Base-by-base conservation (phyloP, 2,329 filamentous ascomycete species). In the Penicillium digitatum region DNA sequence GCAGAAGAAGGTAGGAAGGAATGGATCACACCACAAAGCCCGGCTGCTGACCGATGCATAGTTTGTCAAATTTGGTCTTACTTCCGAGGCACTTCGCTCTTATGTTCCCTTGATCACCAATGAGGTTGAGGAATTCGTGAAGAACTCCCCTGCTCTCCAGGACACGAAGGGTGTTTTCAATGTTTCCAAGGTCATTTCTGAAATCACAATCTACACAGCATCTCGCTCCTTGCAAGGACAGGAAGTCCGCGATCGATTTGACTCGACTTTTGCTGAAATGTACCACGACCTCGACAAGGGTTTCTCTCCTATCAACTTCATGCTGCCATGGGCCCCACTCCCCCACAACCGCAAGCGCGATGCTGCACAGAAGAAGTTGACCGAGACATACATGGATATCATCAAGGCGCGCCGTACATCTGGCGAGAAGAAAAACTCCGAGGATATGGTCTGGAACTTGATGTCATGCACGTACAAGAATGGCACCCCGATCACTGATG, bases 201-300 rank as follows among this genome's bases (percentile, higher is more conserved):
- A 95, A 71, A 87, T 95, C 63, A 95, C 90, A 53, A 92, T 95
- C 67, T 95, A 92, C 74, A 95, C 90, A 42, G 90, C 90, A 40
- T 92, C 89, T 14, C 88, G 90, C 69, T 86, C 88, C 18, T 84
- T 95, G 1, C 90, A 95, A 76, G 90, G 90, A 61, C 86, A 87
- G 69, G 89, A 91, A 71, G 87, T 95, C 56, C 88, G 90, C 62
- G 84, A 82, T 70, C 86, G 83, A 68, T 93, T 95, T 68, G 87
- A 95, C 74, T 86, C 86, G 55, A 85, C 83, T 14, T 89, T 95
- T 62, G 90, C 90, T 55, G 81, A 86, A 56, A 81, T 95, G 49
- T 95, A 94, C 79, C 89, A 94, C 76, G 87, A 95, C 67, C 84
- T 95, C 56, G 90, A 95, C 70, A 90, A 90, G 85, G 90, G 90